Percentiles rank a stretch among this genome's conserved stretches.
Evolutionary conservation across 2,329 filamentous ascomycete species (phyloP).

Genomic region (Diplodia mutila): DNA sequence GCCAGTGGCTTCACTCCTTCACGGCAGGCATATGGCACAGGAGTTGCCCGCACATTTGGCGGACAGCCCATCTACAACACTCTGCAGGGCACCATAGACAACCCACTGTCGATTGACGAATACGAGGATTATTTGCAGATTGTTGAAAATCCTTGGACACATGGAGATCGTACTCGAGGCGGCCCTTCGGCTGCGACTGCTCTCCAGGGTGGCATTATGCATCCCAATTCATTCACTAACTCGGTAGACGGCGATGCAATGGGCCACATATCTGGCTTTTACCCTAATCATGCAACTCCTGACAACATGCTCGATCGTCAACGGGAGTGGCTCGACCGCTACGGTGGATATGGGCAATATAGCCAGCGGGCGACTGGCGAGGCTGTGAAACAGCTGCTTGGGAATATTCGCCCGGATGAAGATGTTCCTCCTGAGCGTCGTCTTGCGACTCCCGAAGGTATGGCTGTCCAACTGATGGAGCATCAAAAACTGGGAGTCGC

Average conservation of each 20-base stretch:
- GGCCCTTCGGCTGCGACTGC: neutral
- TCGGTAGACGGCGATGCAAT: neutral
- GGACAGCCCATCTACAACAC: neutral
- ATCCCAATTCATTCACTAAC: neutral
- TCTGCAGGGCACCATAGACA: neutral
- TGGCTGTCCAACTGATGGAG: conserved; percentile 72
- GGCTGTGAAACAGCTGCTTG: conserved; percentile 28
- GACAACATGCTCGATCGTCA: neutral
- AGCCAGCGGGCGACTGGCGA: neutral
- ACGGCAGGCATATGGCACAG: neutral
- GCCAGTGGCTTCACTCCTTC: neutral
- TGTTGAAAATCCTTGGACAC: neutral
- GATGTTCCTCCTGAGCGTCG: conserved; percentile 57
- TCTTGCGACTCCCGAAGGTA: conserved; percentile 69
- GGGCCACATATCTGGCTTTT: conserved; percentile 5
- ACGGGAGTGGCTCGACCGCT: neutral
- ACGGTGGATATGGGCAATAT: neutral
- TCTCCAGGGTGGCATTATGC: neutral
- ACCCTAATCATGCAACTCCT: neutral
- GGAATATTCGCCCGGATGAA: conserved; percentile 38
- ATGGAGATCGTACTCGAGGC: neutral
- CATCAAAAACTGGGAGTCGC: conserved; percentile 79
- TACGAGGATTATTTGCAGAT: neutral
- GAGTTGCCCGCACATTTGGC: neutral
- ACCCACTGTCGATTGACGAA: neutral